Conservation (phyloP, 331 rosid species). For the Cydonia oblonga region DNA sequence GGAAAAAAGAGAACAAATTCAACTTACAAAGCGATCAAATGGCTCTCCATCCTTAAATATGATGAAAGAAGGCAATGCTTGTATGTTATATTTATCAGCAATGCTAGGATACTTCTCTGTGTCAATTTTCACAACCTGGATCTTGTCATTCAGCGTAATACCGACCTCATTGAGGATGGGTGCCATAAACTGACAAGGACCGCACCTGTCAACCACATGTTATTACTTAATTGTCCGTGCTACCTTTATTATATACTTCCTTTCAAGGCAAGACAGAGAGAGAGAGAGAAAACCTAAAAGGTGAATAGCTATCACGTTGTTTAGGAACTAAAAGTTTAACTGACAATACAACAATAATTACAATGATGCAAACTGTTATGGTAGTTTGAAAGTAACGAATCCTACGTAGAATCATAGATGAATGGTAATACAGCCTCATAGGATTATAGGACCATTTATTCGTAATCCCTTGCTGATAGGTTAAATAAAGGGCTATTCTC, state of each 20-base stretch:
- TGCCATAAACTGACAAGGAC: conserved; percentile 96
- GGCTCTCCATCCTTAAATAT: conserved; percentile 84
- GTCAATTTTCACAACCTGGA: conserved; percentile 81
- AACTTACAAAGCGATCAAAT: conserved; percentile 74
- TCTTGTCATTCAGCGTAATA: conserved; percentile 41
- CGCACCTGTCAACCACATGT: conserved; percentile 58
- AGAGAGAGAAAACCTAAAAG: neutral
- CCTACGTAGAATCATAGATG: neutral
- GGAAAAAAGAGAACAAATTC: conserved; percentile 2
- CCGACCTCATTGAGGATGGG: conserved; percentile 79
- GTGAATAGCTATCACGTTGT: neutral
- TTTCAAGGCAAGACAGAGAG: neutral
- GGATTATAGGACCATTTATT: neutral
- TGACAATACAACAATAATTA: neutral
- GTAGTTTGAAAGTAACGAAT: neutral
- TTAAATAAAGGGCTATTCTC: neutral
- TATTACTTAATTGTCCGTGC: conserved; percentile 7
- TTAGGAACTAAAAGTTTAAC: neutral
- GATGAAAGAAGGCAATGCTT: conserved; percentile 91
- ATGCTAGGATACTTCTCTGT: conserved; percentile 85
- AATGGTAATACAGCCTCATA: neutral
- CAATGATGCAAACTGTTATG: neutral
- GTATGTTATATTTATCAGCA: conserved; percentile 61
- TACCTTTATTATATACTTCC: neutral
- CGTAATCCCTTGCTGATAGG: neutral